Evolutionary conservation across 2,329 filamentous ascomycete genomes (phyloP).

Genomic region (Sclerotinia sclerotiorum): DNA sequence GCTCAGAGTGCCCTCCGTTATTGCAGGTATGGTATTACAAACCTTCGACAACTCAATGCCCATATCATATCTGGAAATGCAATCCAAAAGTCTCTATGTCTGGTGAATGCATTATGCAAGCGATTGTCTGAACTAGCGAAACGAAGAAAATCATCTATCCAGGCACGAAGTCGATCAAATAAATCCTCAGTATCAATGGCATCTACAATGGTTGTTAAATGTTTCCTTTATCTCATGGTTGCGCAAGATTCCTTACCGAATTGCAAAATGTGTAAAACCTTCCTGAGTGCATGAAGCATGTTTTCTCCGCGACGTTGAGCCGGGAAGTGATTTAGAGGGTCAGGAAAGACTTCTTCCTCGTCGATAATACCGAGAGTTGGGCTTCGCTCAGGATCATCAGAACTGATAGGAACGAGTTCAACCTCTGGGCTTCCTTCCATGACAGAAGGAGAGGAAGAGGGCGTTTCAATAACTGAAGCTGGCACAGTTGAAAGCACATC

Average conservation of each 20-base stretch:
- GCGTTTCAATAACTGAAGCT: conserved; percentile 34
- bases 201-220: conserved; percentile 43
- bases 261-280: conserved; percentile 41
- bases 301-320: conserved; percentile 37
- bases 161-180: conserved; percentile 48
- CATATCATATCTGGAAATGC: conserved; percentile 52
- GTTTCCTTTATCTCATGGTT: background rate
- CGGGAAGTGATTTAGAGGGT: conserved; percentile 51
- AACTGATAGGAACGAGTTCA: conserved; percentile 35
- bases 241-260: conserved; percentile 42
- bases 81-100: conserved; percentile 53
- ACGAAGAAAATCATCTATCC: conserved; percentile 52
- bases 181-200: conserved; percentile 47
- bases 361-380: conserved; percentile 38
- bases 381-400: conserved; percentile 37
- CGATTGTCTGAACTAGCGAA: conserved; percentile 43
- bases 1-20: conserved; percentile 10
- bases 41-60: conserved; percentile 46
- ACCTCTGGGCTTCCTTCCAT: conserved; percentile 37
- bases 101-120: conserved; percentile 47
- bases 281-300: conserved; percentile 29
- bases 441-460: conserved; percentile 38
- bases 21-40: conserved; percentile 32
- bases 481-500: conserved; percentile 37
- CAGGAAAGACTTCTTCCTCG: conserved; percentile 37